These are phyloP conservation scores for Coleophoma cylindrospora DNA, from an alignment of 2,329 filamentous ascomycete species.

Conservation along the genomic window DNA sequence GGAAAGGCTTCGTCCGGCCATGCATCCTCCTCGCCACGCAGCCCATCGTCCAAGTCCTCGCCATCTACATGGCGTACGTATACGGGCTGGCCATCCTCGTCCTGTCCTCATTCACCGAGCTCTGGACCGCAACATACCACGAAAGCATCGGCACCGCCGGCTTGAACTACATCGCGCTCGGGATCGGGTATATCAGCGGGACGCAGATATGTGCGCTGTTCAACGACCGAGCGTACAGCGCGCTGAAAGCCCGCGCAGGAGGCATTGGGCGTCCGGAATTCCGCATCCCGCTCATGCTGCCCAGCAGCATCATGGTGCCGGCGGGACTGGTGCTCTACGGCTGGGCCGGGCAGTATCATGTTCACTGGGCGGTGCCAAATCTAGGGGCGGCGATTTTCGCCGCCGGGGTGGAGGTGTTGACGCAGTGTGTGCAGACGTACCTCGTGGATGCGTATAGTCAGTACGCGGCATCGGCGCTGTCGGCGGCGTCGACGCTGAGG, in stretches of 20 bases:
- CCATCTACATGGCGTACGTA: conserved; percentile 41
- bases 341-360: conserved; percentile 44
- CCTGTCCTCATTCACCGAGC: conserved; percentile 44
- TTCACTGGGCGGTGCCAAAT: conserved; percentile 48
- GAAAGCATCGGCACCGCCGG: conserved; percentile 51
- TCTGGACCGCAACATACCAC: conserved; percentile 33
- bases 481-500: background rate
- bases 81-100: conserved; percentile 48
- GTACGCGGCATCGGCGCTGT: conserved; percentile 20
- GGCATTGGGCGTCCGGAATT: conserved; percentile 44
- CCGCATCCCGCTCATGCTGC: conserved; percentile 53
- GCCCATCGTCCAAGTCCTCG: conserved; percentile 43
- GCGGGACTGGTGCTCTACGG: conserved; percentile 51
- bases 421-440: conserved; percentile 35
- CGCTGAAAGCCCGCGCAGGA: conserved; percentile 15
- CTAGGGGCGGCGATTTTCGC: conserved; percentile 45
- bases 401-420: conserved; percentile 30
- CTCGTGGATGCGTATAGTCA: conserved; percentile 43
- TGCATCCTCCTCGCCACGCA: conserved; percentile 42
- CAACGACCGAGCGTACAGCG: conserved; percentile 21
- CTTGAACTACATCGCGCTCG: conserved; percentile 42
- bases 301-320: conserved; percentile 47
- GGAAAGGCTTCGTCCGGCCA: conserved; percentile 35
- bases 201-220: conserved; percentile 21
- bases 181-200: conserved; percentile 35